These are phyloP conservation scores for Cardiosporidium cionae DNA, from an alignment of 169 alveolate genomes.

Conservation along the genomic window DNA sequence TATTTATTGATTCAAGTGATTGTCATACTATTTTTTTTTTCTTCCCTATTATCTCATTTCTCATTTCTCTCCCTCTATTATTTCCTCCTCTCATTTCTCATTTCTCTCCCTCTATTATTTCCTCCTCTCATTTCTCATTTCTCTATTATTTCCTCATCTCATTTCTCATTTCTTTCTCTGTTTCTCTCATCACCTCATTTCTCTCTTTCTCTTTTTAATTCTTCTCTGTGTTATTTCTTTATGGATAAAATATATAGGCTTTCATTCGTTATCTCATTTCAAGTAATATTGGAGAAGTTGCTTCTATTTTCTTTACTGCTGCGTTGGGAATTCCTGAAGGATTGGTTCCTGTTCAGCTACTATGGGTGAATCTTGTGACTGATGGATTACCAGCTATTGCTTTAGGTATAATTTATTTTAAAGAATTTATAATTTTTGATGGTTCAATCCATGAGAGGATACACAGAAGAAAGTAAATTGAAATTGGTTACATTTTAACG, in stretches of 20 bases:
- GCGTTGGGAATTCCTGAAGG: slow-evolving; percentile 95
- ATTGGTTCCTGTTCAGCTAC: slow-evolving; percentile 94
- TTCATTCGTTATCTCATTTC: slow-evolving; percentile 87
- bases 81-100: too few relatives aligned
- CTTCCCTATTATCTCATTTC: too few relatives aligned
- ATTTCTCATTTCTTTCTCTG: not conserved
- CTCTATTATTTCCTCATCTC: not conserved
- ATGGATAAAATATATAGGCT: slow-evolving; percentile 9
- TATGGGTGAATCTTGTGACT: slow-evolving; percentile 99
- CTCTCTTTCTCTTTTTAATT: not conserved
- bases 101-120: too few relatives aligned
- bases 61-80: too few relatives aligned
- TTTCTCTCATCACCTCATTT: not conserved
- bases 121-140: too few relatives aligned
- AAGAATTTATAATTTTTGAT: too few relatives aligned
- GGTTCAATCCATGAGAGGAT: too few relatives aligned
- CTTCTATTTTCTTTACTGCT: slow-evolving; percentile 96
- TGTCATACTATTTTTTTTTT: not conserved
- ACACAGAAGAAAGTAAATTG: too few relatives aligned
- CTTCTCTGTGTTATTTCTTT: not conserved
- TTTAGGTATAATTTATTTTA: too few relatives aligned
- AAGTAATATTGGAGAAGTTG: slow-evolving; percentile 99
- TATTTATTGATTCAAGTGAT: not conserved
- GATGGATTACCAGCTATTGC: slow-evolving; percentile 99
- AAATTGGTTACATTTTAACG: too few relatives aligned